Conservation (phyloP, 177 flowering plant genomes). For the Vitis hybrid region DNA sequence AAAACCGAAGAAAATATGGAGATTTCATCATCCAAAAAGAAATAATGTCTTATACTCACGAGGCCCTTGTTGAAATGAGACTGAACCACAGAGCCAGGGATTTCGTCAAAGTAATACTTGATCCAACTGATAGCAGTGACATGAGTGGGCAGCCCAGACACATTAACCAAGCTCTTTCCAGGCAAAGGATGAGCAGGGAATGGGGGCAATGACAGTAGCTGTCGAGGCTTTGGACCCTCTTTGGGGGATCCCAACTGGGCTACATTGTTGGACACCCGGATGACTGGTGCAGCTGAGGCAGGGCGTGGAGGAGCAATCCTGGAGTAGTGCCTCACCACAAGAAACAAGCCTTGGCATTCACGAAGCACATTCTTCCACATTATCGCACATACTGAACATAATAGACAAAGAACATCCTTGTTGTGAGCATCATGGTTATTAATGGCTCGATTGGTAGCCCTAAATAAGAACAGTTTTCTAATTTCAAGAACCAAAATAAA, state of each 20-base stretch:
- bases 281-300: slow-evolving; percentile 35
- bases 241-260: slow-evolving; percentile 57
- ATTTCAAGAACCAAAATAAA: too few relatives aligned
- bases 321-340: slow-evolving; percentile 23
- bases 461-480: too few relatives aligned
- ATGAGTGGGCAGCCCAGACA: slow-evolving; percentile 17
- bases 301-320: slow-evolving; percentile 47
- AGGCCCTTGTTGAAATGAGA: slow-evolving; percentile 81
- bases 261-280: slow-evolving; percentile 70
- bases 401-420: too few relatives aligned
- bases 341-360: not conserved
- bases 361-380: too few relatives aligned
- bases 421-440: too few relatives aligned
- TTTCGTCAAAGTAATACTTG: slow-evolving; percentile 74
- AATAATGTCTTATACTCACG: slow-evolving; percentile 37
- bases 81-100: slow-evolving; percentile 45
- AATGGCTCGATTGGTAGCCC: too few relatives aligned
- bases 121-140: slow-evolving; percentile 87
- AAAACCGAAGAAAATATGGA: not conserved
- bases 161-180: slow-evolving; percentile 31
- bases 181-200: slow-evolving; percentile 70
- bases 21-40: not conserved
- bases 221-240: slow-evolving; percentile 65
- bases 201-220: slow-evolving; percentile 80
- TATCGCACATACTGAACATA: too few relatives aligned